phyloP scores from a whole-genome alignment of 139 green algal genomes.

The Tetradesmus obliquus region DNA sequence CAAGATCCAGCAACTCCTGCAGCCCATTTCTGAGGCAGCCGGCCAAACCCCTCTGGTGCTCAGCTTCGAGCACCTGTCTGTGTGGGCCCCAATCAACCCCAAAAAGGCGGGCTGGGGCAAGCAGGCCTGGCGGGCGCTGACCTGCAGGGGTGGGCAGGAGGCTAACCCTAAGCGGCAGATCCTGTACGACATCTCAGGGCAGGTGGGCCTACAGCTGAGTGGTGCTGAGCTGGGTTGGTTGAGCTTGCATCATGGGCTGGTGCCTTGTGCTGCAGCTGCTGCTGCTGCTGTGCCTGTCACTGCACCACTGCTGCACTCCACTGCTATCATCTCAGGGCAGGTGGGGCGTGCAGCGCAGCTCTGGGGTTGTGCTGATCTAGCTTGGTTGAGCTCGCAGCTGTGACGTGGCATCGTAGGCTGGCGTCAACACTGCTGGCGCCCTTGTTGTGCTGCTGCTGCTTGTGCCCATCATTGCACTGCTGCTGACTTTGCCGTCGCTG shows the following conservation, averaged over 20 bases:
- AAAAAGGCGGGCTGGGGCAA: constrained; percentile 1
- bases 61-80: constrained; percentile 23
- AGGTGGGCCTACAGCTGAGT: constrained; percentile 18
- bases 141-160: constrained; percentile 3
- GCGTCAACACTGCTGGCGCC: no score
- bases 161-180: constrained; percentile 51
- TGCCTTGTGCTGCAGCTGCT: background rate
- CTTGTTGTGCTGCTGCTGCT: no score
- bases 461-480: no score
- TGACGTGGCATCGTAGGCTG: no score
- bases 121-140: constrained; percentile 5
- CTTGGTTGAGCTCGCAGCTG: no score
- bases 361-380: no score
- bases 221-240: background rate
- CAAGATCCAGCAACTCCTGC: constrained; percentile 32
- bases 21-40: constrained; percentile 16
- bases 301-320: no score
- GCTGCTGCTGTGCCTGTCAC: background rate
- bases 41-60: constrained; percentile 8
- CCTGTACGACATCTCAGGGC: constrained; percentile 53
- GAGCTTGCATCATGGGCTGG: no score
- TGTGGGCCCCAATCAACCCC: constrained; percentile 33
- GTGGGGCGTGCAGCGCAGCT: no score
- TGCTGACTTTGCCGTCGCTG: no score
- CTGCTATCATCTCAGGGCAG: no score